Percentiles rank a stretch among this genome's conserved stretches.
phyloP scores from a whole-genome alignment of 495 filamentous ascomycete genomes.

The Penicillium goetzii region DNA sequence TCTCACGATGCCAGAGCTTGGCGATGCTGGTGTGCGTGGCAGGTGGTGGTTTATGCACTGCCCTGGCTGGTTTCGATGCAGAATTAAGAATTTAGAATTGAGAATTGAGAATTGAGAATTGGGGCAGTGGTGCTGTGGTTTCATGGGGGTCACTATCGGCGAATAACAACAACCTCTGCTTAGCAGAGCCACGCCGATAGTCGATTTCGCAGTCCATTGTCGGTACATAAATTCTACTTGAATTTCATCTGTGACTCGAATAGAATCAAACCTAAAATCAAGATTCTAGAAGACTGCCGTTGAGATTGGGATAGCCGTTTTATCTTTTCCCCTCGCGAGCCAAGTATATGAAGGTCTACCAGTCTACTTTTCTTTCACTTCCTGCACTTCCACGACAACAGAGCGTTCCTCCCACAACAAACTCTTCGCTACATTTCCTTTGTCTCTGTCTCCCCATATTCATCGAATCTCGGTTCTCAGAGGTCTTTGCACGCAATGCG shows the following conservation, averaged over 20 bases:
- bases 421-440: background rate
- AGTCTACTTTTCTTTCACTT: background rate
- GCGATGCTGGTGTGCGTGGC: slow-evolving; percentile 14
- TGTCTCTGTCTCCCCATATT: background rate
- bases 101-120: background rate
- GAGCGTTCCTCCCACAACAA: background rate
- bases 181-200: background rate
- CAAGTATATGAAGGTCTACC: background rate
- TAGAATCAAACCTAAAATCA: background rate
- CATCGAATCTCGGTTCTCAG: background rate
- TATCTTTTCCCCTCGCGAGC: background rate
- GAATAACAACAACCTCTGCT: background rate
- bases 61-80: background rate
- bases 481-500: background rate
- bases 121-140: background rate
- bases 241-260: background rate
- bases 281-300: background rate
- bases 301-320: background rate
- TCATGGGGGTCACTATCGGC: background rate
- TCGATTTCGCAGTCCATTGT: background rate
- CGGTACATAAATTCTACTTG: background rate
- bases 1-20: slow-evolving; percentile 8
- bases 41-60: slow-evolving; percentile 11
- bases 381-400: background rate
- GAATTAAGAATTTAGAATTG: background rate